These are phyloP conservation scores for Metschnikowia santaceciliae DNA, from an alignment of 805 yeast genomes.

Conservation along the genomic window DNA sequence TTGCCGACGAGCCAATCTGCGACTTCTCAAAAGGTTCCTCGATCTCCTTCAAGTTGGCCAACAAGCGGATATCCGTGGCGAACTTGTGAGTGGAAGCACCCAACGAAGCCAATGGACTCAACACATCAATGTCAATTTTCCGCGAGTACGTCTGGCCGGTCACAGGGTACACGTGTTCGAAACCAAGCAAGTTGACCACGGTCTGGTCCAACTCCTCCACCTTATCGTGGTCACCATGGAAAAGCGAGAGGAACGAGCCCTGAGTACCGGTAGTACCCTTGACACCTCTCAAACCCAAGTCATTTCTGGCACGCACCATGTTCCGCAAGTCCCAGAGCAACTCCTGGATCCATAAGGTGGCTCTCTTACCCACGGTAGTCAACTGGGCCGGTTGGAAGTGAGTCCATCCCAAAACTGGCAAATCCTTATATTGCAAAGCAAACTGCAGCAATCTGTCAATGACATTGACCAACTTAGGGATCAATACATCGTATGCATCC, in stretches of 20 bases:
- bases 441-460: slow-evolving; percentile 85
- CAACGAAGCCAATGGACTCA: slow-evolving; percentile 88
- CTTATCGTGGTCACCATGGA: slow-evolving; percentile 95
- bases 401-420: slow-evolving; percentile 98
- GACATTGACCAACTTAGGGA: slow-evolving; percentile 94
- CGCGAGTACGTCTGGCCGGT: slow-evolving; percentile 99
- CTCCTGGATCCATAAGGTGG: slow-evolving; percentile 97
- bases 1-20: slow-evolving; percentile 97
- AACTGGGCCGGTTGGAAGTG: slow-evolving; percentile 99
- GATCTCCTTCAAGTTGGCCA: slow-evolving; percentile 94
- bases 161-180: slow-evolving; percentile 92
- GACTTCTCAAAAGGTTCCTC: slow-evolving; percentile 98
- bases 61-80: slow-evolving; percentile 93
- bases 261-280: slow-evolving; percentile 99
- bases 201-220: slow-evolving; percentile 90
- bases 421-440: slow-evolving; percentile 87
- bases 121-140: slow-evolving; percentile 92
- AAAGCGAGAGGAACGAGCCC: slow-evolving; percentile 89
- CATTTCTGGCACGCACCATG: slow-evolving; percentile 93
- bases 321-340: slow-evolving; percentile 96
- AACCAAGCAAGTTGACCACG: slow-evolving; percentile 90
- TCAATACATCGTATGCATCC: slow-evolving; percentile 87
- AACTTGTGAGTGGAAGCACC: slow-evolving; percentile 97
- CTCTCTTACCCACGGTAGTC: slow-evolving; percentile 97
- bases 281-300: slow-evolving; percentile 94